Percentiles rank a stretch among this genome's conserved stretches.
phyloP scores from a whole-genome alignment of 2,329 filamentous ascomycete species.

The Xylaria sp. region DNA sequence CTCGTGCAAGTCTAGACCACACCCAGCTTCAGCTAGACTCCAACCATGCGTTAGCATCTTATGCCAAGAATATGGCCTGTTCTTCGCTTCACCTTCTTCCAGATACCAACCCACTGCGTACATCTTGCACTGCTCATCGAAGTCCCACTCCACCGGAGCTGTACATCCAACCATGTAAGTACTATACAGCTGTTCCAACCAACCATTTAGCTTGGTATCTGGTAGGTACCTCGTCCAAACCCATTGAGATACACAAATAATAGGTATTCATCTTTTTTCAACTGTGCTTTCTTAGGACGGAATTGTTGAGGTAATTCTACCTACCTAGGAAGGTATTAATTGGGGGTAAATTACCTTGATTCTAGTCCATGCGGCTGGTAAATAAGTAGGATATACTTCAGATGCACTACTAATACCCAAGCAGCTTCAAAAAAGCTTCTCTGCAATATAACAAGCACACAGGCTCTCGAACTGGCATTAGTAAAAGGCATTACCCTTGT shows the following conservation, averaged over 20 bases:
- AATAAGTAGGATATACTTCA: not conserved
- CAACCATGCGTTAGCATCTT: slow-evolving; percentile 9
- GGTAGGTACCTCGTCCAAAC: not conserved
- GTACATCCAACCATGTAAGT: too few relatives aligned
- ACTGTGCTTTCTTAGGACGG: not conserved
- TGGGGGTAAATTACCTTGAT: too few relatives aligned
- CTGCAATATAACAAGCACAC: too few relatives aligned
- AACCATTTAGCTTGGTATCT: not conserved
- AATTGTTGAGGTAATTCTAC: not conserved
- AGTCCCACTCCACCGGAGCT: too few relatives aligned
- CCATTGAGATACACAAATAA: not conserved
- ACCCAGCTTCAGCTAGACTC: slow-evolving; percentile 7
- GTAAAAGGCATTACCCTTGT: too few relatives aligned
- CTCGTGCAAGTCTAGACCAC: slow-evolving; percentile 19
- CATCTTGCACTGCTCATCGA: too few relatives aligned
- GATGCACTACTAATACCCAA: too few relatives aligned
- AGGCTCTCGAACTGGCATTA: too few relatives aligned
- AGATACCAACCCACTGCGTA: too few relatives aligned
- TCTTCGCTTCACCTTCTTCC: not conserved
- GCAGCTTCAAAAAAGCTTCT: too few relatives aligned
- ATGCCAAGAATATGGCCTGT: slow-evolving; percentile 11
- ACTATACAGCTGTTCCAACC: too few relatives aligned
- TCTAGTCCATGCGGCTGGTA: not conserved
- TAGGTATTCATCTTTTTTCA: not conserved
- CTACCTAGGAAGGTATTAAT: not conserved